Evolutionary conservation across 352 stramenopile species (phyloP).

Genomic region (Phytophthora citrophthora): DNA sequence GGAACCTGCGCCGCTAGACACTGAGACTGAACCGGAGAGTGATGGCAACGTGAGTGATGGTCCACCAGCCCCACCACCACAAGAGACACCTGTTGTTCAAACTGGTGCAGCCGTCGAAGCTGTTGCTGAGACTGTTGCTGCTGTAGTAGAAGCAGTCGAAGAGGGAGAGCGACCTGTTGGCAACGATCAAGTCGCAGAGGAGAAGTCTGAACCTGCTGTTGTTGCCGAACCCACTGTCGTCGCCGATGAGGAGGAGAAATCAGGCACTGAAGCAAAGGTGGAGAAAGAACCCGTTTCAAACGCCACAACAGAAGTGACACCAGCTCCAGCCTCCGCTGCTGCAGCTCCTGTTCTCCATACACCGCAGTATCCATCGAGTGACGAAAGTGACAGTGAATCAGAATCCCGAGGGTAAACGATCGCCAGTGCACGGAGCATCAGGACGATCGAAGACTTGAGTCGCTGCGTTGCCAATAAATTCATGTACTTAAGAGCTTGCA

Average conservation of each 20-base stretch:
- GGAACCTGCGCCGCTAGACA: conserved; percentile 22
- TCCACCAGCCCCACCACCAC: conserved; percentile 38
- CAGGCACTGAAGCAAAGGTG: conserved; percentile 4
- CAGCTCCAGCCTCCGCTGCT: conserved; percentile 2
- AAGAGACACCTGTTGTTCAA: conserved; percentile 7
- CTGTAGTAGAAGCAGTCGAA: conserved; percentile 11
- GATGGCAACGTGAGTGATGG: conserved; percentile 47
- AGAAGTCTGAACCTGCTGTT: conserved; percentile 4
- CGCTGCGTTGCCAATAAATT: conserved; percentile 7
- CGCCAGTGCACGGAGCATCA: conserved; percentile 7
- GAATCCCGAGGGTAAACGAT: conserved; percentile 34
- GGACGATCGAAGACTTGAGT: conserved; percentile 34
- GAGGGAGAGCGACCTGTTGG: conserved; percentile 11
- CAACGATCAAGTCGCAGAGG: conserved; percentile 12
- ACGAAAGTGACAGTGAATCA: conserved; percentile 39
- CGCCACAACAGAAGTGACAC: conserved; percentile 9
- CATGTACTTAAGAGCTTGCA: conserved; percentile 1
- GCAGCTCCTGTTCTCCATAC: conserved; percentile 7
- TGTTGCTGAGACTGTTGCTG: conserved; percentile 11
- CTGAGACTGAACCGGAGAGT: conserved; percentile 33
- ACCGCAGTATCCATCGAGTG: conserved; percentile 35
- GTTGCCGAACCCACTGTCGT: background rate
- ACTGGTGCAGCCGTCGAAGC: conserved; percentile 5
- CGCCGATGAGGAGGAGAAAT: conserved; percentile 14
- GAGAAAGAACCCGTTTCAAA: conserved; percentile 3